Base-by-base conservation (phyloP, 768 basidiomycete genomes). In the Mycena galopus region DNA sequence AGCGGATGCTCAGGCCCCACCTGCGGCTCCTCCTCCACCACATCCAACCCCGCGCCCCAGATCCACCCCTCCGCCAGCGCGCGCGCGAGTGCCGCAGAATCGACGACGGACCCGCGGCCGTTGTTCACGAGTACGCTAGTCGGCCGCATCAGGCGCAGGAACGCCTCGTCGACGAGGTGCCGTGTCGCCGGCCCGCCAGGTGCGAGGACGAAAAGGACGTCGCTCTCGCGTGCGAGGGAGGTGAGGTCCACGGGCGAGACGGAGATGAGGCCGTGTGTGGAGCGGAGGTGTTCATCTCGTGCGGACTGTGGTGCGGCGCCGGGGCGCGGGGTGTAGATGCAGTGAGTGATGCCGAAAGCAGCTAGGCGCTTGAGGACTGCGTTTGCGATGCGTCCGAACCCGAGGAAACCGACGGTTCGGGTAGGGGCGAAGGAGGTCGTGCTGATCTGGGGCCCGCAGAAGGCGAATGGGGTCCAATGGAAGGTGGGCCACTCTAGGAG, bases 371-470 rank as follows among this genome's bases (percentile, higher is more conserved):
- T 81, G 61, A 97, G 88, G 0, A 93, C 93, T 29, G 92, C 93
- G 77, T 96, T 94, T 0, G 96, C 92, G 76, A 99, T 99, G 27
- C 97, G 91, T 7, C 97, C 97, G 75, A 99, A 98, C 16, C 98
- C 98, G 42, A 99, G 86, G 83, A 99, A 98, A 1, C 96, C 96
- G 1, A 92, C 90, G 3, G 92, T 97, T 53, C 92, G 90, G 14
- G 80, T 87, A 3, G 86, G 86, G 7, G 88, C 83, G 33, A 84
- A 76, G 3, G 79, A 60, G 5, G 87, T 86, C 0, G 91, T 82
- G 81, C 92, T 91, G n/a, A 94, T 82, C 78, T 96, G 95, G 1
- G 91, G 93, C 0, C 97, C 97, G 74, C 94, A 96, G 74, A 97
- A 89, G 14, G 87, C 84, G 81, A 95, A 96, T 0, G 97, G 97